A percentile compares a stretch with the other conserved stretches of the same genome.
These are phyloP conservation scores for Nephelium lappaceum DNA, from an alignment of 345 rosid species.

Conservation along the genomic window DNA sequence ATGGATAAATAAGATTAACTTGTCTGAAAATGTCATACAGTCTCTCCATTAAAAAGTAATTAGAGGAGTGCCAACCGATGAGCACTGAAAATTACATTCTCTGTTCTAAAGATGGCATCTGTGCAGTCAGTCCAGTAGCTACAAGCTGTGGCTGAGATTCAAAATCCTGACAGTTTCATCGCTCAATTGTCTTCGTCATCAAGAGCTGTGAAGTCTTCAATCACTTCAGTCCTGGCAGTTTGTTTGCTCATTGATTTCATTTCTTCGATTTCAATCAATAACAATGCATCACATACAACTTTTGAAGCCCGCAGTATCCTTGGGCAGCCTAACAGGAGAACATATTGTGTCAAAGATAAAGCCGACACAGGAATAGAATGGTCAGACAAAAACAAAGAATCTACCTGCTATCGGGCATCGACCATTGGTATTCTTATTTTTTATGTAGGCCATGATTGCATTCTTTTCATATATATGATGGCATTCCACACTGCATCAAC, in stretches of 20 bases:
- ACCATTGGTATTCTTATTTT: constrained; percentile 30
- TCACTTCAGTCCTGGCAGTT: constrained; percentile 38
- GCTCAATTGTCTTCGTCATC: constrained; percentile 23
- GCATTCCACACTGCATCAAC: constrained; percentile 68
- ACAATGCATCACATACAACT: constrained; percentile 60
- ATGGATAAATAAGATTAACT: neutral
- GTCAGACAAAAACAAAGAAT: neutral
- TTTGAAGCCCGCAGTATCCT: constrained; percentile 48
- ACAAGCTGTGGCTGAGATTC: neutral
- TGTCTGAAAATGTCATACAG: neutral
- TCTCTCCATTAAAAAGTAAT: neutral
- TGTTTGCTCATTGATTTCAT: constrained; percentile 52
- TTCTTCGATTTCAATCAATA: constrained; percentile 73
- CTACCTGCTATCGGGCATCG: constrained; percentile 82
- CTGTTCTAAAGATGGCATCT: neutral
- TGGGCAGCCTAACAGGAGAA: constrained; percentile 62
- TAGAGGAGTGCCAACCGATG: neutral
- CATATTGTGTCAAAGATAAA: neutral
- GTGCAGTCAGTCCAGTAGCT: neutral
- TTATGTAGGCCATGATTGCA: constrained; percentile 54
- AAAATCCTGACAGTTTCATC: neutral
- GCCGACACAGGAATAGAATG: neutral
- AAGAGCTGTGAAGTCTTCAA: constrained; percentile 78
- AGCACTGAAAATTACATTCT: neutral
- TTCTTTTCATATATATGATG: constrained; percentile 77